Percentiles rank a stretch among this genome's conserved stretches.
These are phyloP conservation scores for Aspergillus spinulosporus DNA, from an alignment of 2,329 filamentous ascomycete species.

Conservation along the genomic window DNA sequence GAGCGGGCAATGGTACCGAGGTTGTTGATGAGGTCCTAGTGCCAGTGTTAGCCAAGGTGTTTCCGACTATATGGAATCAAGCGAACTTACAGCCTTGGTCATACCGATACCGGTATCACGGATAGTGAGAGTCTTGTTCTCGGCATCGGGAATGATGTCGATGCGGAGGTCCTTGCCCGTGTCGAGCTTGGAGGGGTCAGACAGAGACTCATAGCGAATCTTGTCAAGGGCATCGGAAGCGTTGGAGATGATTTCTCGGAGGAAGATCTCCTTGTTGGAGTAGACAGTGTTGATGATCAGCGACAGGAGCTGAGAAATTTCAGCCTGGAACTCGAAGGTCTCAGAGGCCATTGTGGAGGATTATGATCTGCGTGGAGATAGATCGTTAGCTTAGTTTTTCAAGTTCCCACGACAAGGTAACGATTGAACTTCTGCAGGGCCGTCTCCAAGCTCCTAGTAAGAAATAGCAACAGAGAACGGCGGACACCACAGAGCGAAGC, in stretches of 20 bases:
- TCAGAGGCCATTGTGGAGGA: slow-evolving; percentile 70
- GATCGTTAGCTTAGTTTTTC: slow-evolving; percentile 8
- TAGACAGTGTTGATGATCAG: slow-evolving; percentile 99
- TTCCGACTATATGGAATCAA: not conserved
- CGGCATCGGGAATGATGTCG: slow-evolving; percentile 98
- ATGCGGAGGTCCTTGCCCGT: slow-evolving; percentile 96
- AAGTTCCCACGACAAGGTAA: not conserved
- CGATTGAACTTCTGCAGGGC: not conserved
- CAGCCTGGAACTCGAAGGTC: slow-evolving; percentile 99
- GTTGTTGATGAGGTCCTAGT: slow-evolving; percentile 98
- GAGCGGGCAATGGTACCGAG: slow-evolving; percentile 98
- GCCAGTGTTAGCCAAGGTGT: slow-evolving; percentile 12
- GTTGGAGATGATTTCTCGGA: slow-evolving; percentile 98
- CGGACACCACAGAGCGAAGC: not conserved
- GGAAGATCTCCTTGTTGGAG: slow-evolving; percentile 99
- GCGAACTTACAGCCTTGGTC: slow-evolving; percentile 91
- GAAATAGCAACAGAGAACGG: not conserved
- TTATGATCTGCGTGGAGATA: slow-evolving; percentile 18
- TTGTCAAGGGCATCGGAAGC: slow-evolving; percentile 99
- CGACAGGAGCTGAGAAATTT: slow-evolving; percentile 99
- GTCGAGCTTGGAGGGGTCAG: slow-evolving; percentile 96
- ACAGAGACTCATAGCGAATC: slow-evolving; percentile 98
- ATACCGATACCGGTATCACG: slow-evolving; percentile 98
- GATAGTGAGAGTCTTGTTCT: slow-evolving; percentile 95
- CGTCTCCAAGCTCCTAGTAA: not conserved